Conservation (phyloP, 768 basidiomycete genomes). For the Leccinellum albellum region DNA sequence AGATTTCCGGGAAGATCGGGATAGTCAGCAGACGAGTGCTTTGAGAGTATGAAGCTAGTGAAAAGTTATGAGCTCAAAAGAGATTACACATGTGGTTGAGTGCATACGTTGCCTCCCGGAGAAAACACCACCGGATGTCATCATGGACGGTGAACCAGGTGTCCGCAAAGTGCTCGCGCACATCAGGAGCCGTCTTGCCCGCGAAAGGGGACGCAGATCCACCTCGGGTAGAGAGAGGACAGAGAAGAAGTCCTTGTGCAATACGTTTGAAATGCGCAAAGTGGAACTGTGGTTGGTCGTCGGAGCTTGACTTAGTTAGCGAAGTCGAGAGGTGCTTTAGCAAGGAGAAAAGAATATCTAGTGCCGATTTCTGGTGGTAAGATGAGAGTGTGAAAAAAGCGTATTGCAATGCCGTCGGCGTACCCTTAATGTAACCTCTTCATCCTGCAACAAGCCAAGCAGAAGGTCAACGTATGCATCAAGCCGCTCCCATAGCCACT, state of each 20-base stretch:
- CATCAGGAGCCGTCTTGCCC: slow-evolving; percentile 50
- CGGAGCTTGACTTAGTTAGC: slow-evolving; percentile 40
- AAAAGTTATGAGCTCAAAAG: neutral
- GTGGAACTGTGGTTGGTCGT: slow-evolving; percentile 62
- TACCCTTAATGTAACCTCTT: slow-evolving; percentile 73
- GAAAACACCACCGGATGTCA: slow-evolving; percentile 87
- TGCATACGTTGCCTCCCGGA: slow-evolving; percentile 69
- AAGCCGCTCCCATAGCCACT: slow-evolving; percentile 78
- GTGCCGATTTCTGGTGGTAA: slow-evolving; percentile 54
- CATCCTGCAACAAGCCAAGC: slow-evolving; percentile 66
- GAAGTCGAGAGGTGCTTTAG: slow-evolving; percentile 75
- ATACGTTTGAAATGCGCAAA: slow-evolving; percentile 64
- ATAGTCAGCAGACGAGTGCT: slow-evolving; percentile 28
- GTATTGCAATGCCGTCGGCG: slow-evolving; percentile 23
- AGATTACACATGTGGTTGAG: neutral
- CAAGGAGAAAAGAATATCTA: slow-evolving; percentile 74
- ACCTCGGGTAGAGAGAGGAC: slow-evolving; percentile 47
- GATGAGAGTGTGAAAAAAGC: slow-evolving; percentile 1
- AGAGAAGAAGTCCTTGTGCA: slow-evolving; percentile 54
- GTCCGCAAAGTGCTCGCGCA: slow-evolving; percentile 59
- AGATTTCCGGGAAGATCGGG: slow-evolving; percentile 47
- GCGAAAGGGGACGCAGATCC: slow-evolving; percentile 22
- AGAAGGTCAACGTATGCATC: slow-evolving; percentile 68
- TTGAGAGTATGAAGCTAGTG: slow-evolving; percentile 24
- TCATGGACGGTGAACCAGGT: slow-evolving; percentile 77